Evolutionary conservation across 768 basidiomycete genomes (phyloP).

Genomic region (Leucocoprinus leucothites): DNA sequence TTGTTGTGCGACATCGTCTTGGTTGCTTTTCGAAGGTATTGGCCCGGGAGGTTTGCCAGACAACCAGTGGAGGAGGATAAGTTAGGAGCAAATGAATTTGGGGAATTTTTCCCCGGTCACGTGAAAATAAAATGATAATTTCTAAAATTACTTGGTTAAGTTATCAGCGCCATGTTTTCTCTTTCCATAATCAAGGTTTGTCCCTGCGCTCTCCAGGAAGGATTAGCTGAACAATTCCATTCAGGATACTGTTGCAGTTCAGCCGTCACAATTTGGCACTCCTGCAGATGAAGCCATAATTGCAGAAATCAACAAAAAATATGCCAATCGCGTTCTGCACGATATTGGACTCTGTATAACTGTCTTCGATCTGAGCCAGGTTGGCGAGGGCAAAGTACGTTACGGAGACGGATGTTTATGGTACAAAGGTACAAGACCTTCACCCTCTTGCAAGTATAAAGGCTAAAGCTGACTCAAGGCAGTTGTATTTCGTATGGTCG

Average conservation of each 20-base stretch:
- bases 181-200: slow-evolving; percentile 12
- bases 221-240: neutral
- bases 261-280: slow-evolving; percentile 79
- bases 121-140: slow-evolving; percentile 10
- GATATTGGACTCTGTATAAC: slow-evolving; percentile 91
- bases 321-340: slow-evolving; percentile 87
- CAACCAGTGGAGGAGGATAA: neutral
- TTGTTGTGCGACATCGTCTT: slow-evolving; percentile 2
- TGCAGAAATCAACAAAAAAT: slow-evolving; percentile 91
- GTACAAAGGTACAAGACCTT: slow-evolving; percentile 73
- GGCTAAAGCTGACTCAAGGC: slow-evolving; percentile 7
- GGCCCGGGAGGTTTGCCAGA: neutral
- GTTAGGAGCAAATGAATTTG: neutral
- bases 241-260: slow-evolving; percentile 90
- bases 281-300: slow-evolving; percentile 78
- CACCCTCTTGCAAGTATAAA: neutral
- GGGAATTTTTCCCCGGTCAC: slow-evolving; percentile 7
- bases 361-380: slow-evolving; percentile 82
- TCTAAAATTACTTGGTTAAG: neutral
- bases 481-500: slow-evolving; percentile 88
- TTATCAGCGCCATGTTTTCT: slow-evolving; percentile 11
- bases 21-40: neutral
- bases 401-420: slow-evolving; percentile 95
- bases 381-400: slow-evolving; percentile 87
- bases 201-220: neutral